Conservation (phyloP, 1,284 basidiomycete species). For the Fistulina hepatica region DNA sequence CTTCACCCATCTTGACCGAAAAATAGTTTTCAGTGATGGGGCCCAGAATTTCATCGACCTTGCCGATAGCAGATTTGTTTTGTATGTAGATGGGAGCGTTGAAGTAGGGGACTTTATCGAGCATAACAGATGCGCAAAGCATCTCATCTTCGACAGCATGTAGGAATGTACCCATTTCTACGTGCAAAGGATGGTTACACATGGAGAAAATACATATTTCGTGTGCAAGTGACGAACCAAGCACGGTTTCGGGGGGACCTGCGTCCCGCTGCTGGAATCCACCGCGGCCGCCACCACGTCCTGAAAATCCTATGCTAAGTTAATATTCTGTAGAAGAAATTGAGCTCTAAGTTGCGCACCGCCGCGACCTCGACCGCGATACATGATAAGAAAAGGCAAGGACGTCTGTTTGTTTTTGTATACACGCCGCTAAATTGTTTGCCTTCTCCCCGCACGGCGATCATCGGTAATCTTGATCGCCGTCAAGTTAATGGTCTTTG, state of each 20-base stretch:
- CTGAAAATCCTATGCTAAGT: constrained; percentile 17
- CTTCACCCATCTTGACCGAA: constrained; percentile 94
- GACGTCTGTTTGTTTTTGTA: no score
- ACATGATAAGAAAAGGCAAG: constrained; percentile 29
- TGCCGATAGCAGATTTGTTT: constrained; percentile 94
- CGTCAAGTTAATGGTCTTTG: no score
- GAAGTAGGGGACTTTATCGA: constrained; percentile 95
- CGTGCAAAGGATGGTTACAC: not conserved
- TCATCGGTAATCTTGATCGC: no score
- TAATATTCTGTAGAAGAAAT: constrained; percentile 1
- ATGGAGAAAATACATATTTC: not conserved
- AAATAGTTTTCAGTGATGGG: constrained; percentile 99
- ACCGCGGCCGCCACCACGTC: constrained; percentile 48
- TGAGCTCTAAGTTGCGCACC: constrained; percentile 16
- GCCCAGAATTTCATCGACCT: constrained; percentile 93
- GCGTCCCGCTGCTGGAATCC: constrained; percentile 63
- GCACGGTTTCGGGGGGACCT: constrained; percentile 78
- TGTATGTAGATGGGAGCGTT: constrained; percentile 98
- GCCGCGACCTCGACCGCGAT: constrained; percentile 34
- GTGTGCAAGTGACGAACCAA: constrained; percentile 39
- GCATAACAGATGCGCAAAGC: constrained; percentile 81
- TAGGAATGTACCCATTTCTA: constrained; percentile 82
- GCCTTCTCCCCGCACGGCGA: no score
- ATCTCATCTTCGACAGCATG: constrained; percentile 98
- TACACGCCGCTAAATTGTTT: no score